phyloP scores from a whole-genome alignment of 768 basidiomycete genomes.

The Tricholoma matsutake region DNA sequence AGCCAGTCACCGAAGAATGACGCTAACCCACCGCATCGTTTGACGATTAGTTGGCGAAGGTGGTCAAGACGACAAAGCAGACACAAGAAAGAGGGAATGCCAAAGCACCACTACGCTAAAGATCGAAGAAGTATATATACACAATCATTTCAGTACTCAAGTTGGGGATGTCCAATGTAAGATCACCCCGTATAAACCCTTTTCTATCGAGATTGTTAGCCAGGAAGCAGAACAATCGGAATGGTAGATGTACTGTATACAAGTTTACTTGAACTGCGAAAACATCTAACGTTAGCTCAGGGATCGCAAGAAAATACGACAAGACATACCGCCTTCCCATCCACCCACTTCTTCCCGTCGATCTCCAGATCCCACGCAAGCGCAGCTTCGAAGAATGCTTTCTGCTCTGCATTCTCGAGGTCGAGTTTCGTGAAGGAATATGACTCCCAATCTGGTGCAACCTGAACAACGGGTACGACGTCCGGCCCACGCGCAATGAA shows the following conservation, averaged over 20 bases:
- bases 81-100: not conserved
- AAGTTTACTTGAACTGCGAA: constrained; percentile 3
- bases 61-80: not conserved
- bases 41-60: no score
- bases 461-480: constrained; percentile 62
- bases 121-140: not conserved
- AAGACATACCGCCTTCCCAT: constrained; percentile 67
- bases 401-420: constrained; percentile 67
- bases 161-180: not conserved
- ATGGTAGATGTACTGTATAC: not conserved
- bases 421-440: constrained; percentile 81
- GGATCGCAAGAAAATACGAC: not conserved
- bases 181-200: not conserved
- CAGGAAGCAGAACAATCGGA: not conserved
- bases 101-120: not conserved
- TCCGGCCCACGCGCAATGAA: constrained; percentile 84
- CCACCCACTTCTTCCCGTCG: constrained; percentile 74
- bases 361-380: constrained; percentile 72
- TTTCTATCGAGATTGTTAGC: not conserved
- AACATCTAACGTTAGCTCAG: not conserved
- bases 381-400: constrained; percentile 81
- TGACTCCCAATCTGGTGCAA: constrained; percentile 90
- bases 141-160: not conserved
- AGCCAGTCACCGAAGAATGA: no score
- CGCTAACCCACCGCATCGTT: no score